Evolutionary conservation across 257 asterid species (phyloP), one percentile per base, ranked within the genome.

Genomic region (Cynanchum wilfordii): DNA sequence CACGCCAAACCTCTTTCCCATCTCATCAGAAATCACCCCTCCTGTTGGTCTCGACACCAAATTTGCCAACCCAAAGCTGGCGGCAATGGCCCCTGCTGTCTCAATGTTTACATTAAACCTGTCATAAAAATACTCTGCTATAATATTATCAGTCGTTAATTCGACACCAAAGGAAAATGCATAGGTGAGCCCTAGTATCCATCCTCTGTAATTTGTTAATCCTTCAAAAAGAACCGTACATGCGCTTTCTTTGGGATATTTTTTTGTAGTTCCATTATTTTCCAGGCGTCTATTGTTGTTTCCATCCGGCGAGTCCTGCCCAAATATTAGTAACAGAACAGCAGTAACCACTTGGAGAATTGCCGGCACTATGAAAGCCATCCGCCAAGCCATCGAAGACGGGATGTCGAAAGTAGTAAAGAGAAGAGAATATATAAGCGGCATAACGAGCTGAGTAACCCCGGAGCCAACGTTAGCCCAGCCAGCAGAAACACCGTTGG

Each of bases 401-500:
- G 79, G 60, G 5, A 79, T 57, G 0, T 58, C 47, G 0, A 76
- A 57, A 4, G 24, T 13, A 6, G 45, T 49, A 2, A 49, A 7
- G 77, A 82, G 69, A 4, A 82, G 71, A 9, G 87, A 76, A 30
- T 81, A 78, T 0, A 78, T 15, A 0, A 78, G 58, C 2, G 93
- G 93, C 93, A 86, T 88, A 51, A 76, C 40, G 4, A 88, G 79
- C 75, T 88, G 93, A 0, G 93, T 79, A 5, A 80, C 19, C 13
- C 93, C 93, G 30, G 89, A 56, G 47, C 93, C 93, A 0, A 84
- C 89, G 33, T 78, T 86, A 8, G 87, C 93, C 93, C 93, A 88
- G n/a, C 90, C 93, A 4, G 89, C 87, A 1, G 90, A 80, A n/a
- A 86, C 77, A 10, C 87, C 93, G 68, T 84, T 88, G 7, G 90